phyloP scores from a whole-genome alignment of 805 yeast genomes.

The Monosporozyma yasuniensis region DNA sequence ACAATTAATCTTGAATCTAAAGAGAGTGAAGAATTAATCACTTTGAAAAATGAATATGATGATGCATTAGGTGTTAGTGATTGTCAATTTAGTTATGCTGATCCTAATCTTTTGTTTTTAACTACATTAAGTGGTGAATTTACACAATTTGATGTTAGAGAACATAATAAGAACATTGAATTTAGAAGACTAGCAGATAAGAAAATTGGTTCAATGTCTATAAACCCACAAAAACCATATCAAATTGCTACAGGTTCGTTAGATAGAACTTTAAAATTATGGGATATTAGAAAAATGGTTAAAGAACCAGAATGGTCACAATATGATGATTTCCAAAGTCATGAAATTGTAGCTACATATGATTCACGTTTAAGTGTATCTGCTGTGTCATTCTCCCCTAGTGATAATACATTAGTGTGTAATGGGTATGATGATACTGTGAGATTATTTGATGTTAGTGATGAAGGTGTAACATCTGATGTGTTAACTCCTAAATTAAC shows the following conservation, averaged over 20 bases:
- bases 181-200: conserved; percentile 71
- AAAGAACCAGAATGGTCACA: conserved; percentile 48
- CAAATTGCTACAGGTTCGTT: conserved; percentile 83
- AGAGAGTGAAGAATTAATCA: conserved; percentile 52
- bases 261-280: conserved; percentile 73
- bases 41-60: conserved; percentile 45
- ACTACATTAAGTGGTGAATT: conserved; percentile 78
- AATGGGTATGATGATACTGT: conserved; percentile 90
- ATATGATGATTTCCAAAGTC: conserved; percentile 35
- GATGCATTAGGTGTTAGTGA: conserved; percentile 67
- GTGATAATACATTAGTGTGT: conserved; percentile 62
- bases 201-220: conserved; percentile 82
- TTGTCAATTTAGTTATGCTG: conserved; percentile 42
- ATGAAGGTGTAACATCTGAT: conserved; percentile 3
- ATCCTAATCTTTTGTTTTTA: conserved; percentile 52
- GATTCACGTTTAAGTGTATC: conserved; percentile 73
- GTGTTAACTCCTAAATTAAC: conserved; percentile 52
- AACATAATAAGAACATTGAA: conserved; percentile 25
- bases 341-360: conserved; percentile 45
- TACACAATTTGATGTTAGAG: conserved; percentile 62
- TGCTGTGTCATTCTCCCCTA: conserved; percentile 68
- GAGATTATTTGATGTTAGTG: conserved; percentile 53
- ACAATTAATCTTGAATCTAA: conserved; percentile 55
- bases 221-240: conserved; percentile 57
- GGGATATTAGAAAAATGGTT: conserved; percentile 67